Base-by-base conservation (phyloP, 768 basidiomycete species). In the Obba rivulosa region DNA sequence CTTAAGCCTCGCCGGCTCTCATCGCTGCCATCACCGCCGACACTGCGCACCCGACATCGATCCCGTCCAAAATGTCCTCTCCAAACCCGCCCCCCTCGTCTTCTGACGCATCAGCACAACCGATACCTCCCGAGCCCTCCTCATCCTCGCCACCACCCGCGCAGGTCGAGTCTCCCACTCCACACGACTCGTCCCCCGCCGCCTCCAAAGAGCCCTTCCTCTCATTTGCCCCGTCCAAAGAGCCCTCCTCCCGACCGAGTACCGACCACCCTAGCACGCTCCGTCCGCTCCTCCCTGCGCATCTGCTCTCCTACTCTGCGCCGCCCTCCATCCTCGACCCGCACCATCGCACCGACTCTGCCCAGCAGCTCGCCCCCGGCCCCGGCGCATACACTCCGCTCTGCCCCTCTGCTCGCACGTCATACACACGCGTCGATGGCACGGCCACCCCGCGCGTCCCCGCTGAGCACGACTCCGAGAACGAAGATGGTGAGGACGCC, bases 401-500 rank as follows among this genome's bases (percentile, higher is more conserved):
- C 25, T 70, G 74, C 17, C 68, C 74, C 31, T 73, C 73, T 43
- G 72, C 79, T 0, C 72, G 77, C 20, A 79, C 79, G 7, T 78
- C 78, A 10, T 75, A 73, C 53, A 80, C 79, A 2, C 72, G 72
- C 21, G 77, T 79, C 25, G 73, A 76, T 51, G 46, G 51, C 4
- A 59, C 60, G 17, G 57, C 57, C 14, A 59, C 56, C n/a, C 50
- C 61, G 34, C 55, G 52, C 17, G 46, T 48, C 22, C 51, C 46
- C 25, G 36, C 23, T n/a, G 35, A 36, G 17, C 41, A 34, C 45
- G 34, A 25, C 17, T 25, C 28, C 13, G 20, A 46, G 17, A 49
- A 46, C 28, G 23, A 40, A 22, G 38, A 34, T 11, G 35, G 18
- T 8, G 49, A 49, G 28, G 45, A 36, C 14, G 51, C 14, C 11